Conservation (phyloP, 495 filamentous ascomycete species). For the Xylaria venustula region DNA sequence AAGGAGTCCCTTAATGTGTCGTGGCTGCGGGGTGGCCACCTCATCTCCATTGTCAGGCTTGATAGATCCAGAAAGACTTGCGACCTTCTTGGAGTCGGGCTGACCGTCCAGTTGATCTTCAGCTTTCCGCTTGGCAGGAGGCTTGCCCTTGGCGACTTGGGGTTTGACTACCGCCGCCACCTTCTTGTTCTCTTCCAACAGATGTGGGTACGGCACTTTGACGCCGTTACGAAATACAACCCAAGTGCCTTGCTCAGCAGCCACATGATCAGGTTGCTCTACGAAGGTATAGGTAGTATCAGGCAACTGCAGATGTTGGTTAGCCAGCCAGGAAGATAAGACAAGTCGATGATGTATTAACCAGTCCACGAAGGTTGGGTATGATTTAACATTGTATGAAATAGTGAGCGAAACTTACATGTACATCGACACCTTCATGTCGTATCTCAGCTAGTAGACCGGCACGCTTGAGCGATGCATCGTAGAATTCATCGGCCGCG, state of each 20-base stretch:
- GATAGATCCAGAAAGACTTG: slow-evolving; percentile 16
- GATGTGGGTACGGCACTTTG: slow-evolving; percentile 36
- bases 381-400: not conserved
- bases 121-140: slow-evolving; percentile 36
- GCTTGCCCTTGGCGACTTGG: slow-evolving; percentile 18
- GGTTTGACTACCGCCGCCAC: slow-evolving; percentile 12
- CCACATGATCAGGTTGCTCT: slow-evolving; percentile 30
- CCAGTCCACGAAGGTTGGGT: not conserved
- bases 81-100: slow-evolving; percentile 33
- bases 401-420: slow-evolving; percentile 36
- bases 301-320: slow-evolving; percentile 28
- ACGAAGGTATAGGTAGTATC: slow-evolving; percentile 32
- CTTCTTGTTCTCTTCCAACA: slow-evolving; percentile 17
- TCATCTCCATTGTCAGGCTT: slow-evolving; percentile 20
- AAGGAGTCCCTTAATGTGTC: slow-evolving; percentile 43
- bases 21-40: slow-evolving; percentile 26
- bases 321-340: not conserved
- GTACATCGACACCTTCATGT: slow-evolving; percentile 32
- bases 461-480: slow-evolving; percentile 33
- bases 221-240: slow-evolving; percentile 28
- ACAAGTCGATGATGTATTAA: not conserved
- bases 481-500: slow-evolving; percentile 33
- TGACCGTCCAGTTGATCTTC: slow-evolving; percentile 41
- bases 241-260: slow-evolving; percentile 30
- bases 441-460: slow-evolving; percentile 36